Conservation (phyloP, 495 filamentous ascomycete genomes). For the Aspergillus sparsus region DNA sequence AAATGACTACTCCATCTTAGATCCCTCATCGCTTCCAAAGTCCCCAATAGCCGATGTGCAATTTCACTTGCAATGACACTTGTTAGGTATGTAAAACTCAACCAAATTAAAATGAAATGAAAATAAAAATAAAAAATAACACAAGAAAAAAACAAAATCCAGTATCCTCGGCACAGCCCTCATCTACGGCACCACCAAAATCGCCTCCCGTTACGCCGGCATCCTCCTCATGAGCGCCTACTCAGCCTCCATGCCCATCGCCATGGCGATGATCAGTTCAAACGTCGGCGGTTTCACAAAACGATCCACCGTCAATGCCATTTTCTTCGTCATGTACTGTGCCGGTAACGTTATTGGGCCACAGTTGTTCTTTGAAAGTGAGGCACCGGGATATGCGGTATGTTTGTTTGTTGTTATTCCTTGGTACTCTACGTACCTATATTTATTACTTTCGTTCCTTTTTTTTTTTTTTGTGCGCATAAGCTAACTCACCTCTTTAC, state of each 20-base stretch:
- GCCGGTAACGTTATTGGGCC: conserved; percentile 43
- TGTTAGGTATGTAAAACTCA: conserved; percentile 5
- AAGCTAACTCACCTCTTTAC: too few relatives aligned
- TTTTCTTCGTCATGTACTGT: conserved; percentile 43
- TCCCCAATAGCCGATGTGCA: conserved; percentile 24
- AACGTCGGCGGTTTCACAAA: conserved; percentile 41
- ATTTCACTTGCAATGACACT: conserved; percentile 21
- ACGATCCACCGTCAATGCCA: conserved; percentile 30
- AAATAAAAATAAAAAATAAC: too few relatives aligned
- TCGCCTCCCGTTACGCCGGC: conserved; percentile 40
- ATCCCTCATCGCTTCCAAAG: conserved; percentile 21
- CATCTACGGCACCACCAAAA: conserved; percentile 34
- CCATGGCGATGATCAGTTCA: conserved; percentile 31
- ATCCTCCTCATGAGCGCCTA: conserved; percentile 30
- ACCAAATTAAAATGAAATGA: not conserved
- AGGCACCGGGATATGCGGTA: conserved; percentile 28
- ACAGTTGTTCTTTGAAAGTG: conserved; percentile 28
- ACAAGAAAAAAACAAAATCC: too few relatives aligned
- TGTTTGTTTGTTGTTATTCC: too few relatives aligned
- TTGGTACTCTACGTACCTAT: too few relatives aligned
- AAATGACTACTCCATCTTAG: not conserved
- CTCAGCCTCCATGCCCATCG: conserved; percentile 27
- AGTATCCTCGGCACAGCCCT: conserved; percentile 27
- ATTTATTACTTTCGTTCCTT: not conserved
- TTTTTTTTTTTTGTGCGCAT: too few relatives aligned